A percentile compares a stretch with the other conserved stretches of the same genome.
These are phyloP conservation scores for Phytopythium kandeliae DNA, from an alignment of 352 stramenopile species.

Conservation along the genomic window DNA sequence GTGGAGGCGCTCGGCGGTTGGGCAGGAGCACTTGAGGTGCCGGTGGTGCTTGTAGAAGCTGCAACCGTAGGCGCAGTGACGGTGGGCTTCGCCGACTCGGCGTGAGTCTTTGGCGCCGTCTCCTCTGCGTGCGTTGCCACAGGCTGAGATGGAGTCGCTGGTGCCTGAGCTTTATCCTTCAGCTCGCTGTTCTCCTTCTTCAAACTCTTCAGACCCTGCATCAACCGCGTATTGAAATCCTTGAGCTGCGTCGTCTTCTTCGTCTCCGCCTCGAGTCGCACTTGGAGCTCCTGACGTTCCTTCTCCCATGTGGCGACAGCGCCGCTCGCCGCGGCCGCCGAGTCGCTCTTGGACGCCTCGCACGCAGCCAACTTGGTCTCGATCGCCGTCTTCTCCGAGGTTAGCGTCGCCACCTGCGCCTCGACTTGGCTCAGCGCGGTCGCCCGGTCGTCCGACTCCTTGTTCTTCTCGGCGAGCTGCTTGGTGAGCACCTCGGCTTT, in stretches of 20 bases:
- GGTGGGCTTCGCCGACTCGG: conserved; percentile 10
- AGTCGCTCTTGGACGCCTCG: conserved; percentile 36
- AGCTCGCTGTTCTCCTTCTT: conserved; percentile 78
- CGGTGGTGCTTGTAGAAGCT: not conserved
- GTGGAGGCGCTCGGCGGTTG: not conserved
- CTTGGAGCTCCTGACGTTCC: conserved; percentile 48
- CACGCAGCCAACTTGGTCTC: conserved; percentile 35
- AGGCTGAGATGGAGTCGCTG: conserved; percentile 1
- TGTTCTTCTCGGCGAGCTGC: conserved; percentile 62
- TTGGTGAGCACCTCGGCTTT: conserved; percentile 64
- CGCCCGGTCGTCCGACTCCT: conserved; percentile 47
- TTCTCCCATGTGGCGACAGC: conserved; percentile 43
- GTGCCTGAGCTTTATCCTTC: conserved; percentile 34
- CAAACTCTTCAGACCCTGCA: conserved; percentile 59
- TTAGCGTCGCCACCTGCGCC: conserved; percentile 20
- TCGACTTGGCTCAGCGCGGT: conserved; percentile 30
- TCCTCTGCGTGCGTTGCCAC: conserved; percentile 6
- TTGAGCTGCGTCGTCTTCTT: conserved; percentile 68
- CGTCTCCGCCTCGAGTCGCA: conserved; percentile 52
- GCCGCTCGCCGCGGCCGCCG: conserved; percentile 18
- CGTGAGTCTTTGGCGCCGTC: not conserved
- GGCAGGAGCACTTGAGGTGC: not conserved
- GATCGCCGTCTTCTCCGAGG: conserved; percentile 32
- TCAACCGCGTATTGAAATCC: conserved; percentile 64
- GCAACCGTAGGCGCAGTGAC: no score